phyloP scores from a whole-genome alignment of 305 asterid genomes.

The Fraxinus paxiana region DNA sequence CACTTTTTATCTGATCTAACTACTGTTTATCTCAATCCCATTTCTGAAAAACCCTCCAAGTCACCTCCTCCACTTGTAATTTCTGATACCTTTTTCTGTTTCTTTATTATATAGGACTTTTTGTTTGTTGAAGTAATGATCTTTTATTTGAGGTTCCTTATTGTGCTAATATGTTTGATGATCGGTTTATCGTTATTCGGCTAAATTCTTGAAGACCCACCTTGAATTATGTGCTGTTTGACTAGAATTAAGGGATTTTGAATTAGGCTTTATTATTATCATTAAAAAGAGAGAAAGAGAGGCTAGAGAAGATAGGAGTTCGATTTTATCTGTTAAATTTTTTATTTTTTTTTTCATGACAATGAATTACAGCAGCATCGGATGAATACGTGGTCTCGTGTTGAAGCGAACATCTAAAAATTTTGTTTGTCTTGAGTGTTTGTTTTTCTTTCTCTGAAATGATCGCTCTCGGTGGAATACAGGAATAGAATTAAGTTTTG shows the following conservation, averaged over 20 bases:
- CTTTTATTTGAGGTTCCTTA: not conserved
- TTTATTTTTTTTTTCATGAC: too few species aligned
- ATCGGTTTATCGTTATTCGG: not conserved
- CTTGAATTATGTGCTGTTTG: slow-evolving; percentile 21
- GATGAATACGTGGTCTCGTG: too few species aligned
- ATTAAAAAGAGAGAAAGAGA: too few species aligned
- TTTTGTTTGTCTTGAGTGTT: too few species aligned
- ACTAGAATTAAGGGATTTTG: slow-evolving; percentile 14
- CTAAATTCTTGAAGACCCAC: slow-evolving; percentile 12
- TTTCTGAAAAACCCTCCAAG: slow-evolving; percentile 72
- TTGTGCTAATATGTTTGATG: not conserved
- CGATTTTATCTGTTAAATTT: too few species aligned
- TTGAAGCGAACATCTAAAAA: too few species aligned
- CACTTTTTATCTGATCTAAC: slow-evolving; percentile 92
- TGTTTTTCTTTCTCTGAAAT: too few species aligned
- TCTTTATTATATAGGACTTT: not conserved
- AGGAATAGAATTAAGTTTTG: too few species aligned
- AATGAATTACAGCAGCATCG: too few species aligned
- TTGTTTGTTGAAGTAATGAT: not conserved
- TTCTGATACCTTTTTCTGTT: not conserved
- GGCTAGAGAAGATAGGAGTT: too few species aligned
- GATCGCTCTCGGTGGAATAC: too few species aligned
- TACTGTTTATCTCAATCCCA: slow-evolving; percentile 72
- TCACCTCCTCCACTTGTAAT: slow-evolving; percentile 33
- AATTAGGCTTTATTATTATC: not conserved